Evolutionary conservation across 805 yeast genomes (phyloP), one percentile per base, ranked within the genome.

Genomic region (Pichia deserticola): DNA sequence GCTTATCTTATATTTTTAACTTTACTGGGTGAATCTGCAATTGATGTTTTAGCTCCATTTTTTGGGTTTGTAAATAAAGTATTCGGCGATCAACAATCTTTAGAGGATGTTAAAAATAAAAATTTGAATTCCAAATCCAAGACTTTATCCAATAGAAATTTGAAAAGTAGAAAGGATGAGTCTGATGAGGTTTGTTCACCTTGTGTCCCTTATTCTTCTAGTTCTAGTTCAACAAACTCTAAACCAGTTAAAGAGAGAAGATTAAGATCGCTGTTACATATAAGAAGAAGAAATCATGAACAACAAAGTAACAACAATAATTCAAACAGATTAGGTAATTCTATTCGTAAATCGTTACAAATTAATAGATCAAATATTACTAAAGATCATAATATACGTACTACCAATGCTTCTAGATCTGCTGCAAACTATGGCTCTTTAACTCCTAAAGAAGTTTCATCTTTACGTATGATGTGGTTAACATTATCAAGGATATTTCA

Each of bases 1-100:
- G 72, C 89, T 61, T 86, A 86, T 57, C 72, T 86, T 65, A 84
- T 96, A 0, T 87, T 84, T 57, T 67, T 89, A 36, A 80, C 87
- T 1, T 69, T 88, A n/a, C 67, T 80, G 47, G 89, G 85, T 58
- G 73, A 78, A 6, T 68, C 77, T 5, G 72, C 76, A 3, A 30
- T 42, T 6, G 51, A 45, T 11, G 44, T 73, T 45, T 61, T 89
- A n/a, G 77, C 86, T 2, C 88, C 79, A 42, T 73, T 87, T 9
- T 84, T 89, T 56, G 75, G 71, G 10, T 61, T 84, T 10, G 83
- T 75, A 57, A 74, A 78, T 44, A 70, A 65, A 30, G 47, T 64
- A 13, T 57, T 64, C 42, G 62, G 59, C 15, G 37, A 42, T 39
- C 30, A 46, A 33, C 44, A 28, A 4, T 13, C 11, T 10, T 28